A percentile compares a stretch with the other conserved stretches of the same genome.
Conservation (phyloP, 306 rosid genomes). For the Acacia melanoxylon region DNA sequence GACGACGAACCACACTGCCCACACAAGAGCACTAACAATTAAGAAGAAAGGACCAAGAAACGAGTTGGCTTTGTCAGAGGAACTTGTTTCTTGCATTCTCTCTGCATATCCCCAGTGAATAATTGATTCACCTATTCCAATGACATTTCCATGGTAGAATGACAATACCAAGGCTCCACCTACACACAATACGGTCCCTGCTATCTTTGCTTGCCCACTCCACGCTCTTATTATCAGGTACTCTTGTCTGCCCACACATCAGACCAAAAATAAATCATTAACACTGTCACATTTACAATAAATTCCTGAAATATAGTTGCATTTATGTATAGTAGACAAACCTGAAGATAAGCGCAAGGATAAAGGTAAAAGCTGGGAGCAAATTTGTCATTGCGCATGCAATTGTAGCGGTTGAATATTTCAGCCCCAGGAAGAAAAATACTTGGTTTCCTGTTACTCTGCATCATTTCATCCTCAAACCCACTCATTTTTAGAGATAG, state of each 20-base stretch:
- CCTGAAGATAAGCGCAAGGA: constrained; percentile 78
- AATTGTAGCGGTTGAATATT: constrained; percentile 57
- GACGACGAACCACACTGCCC: constrained; percentile 63
- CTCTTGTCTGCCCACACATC: constrained; percentile 55
- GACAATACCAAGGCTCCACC: constrained; percentile 77
- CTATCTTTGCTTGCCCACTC: constrained; percentile 53
- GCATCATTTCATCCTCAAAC: constrained; percentile 28
- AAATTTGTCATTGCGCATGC: constrained; percentile 63
- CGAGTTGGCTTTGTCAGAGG: constrained; percentile 21
- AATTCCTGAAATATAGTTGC: neutral
- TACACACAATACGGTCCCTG: constrained; percentile 66
- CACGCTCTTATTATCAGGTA: constrained; percentile 46
- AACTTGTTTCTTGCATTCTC: constrained; percentile 27
- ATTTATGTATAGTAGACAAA: constrained; percentile 4
- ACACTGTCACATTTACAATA: neutral
- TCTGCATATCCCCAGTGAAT: constrained; percentile 70
- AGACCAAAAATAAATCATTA: neutral
- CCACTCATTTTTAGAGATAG: neutral
- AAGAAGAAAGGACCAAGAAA: constrained; percentile 58
- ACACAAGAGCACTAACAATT: constrained; percentile 47
- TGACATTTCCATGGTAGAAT: constrained; percentile 66
- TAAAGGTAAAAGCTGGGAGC: constrained; percentile 79
- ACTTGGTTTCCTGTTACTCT: constrained; percentile 75
- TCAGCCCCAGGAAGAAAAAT: constrained; percentile 63
- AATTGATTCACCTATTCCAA: constrained; percentile 45